These are phyloP conservation scores for Zancudomyces culisetae DNA, from an alignment of 371 early-diverging fungal species.

Conservation along the genomic window DNA sequence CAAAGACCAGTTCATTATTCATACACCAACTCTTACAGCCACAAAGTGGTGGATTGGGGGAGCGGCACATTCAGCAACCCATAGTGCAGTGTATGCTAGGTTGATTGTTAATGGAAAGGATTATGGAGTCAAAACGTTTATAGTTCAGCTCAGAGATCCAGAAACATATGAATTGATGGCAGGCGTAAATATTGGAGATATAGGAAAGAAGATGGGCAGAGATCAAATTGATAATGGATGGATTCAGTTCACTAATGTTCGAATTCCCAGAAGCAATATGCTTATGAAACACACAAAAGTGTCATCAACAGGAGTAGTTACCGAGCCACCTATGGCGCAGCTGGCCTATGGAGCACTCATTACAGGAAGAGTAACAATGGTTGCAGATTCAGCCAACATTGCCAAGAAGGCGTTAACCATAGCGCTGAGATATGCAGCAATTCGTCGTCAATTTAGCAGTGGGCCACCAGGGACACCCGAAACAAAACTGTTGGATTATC, in stretches of 20 bases:
- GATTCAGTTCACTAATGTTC: slow-evolving; percentile 75
- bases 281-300: slow-evolving; percentile 89
- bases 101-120: slow-evolving; percentile 52
- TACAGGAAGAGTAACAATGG: slow-evolving; percentile 78
- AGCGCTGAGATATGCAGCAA: slow-evolving; percentile 75
- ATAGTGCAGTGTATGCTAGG: slow-evolving; percentile 60
- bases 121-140: slow-evolving; percentile 66
- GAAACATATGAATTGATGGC: slow-evolving; percentile 49
- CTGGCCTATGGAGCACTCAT: slow-evolving; percentile 80
- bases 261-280: slow-evolving; percentile 71
- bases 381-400: slow-evolving; percentile 66
- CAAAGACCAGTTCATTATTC: slow-evolving; percentile 69
- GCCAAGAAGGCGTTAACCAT: slow-evolving; percentile 81
- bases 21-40: slow-evolving; percentile 75
- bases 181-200: slow-evolving; percentile 66
- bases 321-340: slow-evolving; percentile 44
- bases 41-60: slow-evolving; percentile 98
- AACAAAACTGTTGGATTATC: slow-evolving; percentile 77
- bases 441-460: slow-evolving; percentile 75
- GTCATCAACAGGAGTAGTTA: slow-evolving; percentile 45
- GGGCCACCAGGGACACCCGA: slow-evolving; percentile 30
- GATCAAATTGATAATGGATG: slow-evolving; percentile 81
- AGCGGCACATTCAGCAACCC: slow-evolving; percentile 66
- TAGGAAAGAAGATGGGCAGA: slow-evolving; percentile 72
- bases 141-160: slow-evolving; percentile 63